Conservation (phyloP, 2,329 filamentous ascomycete genomes). For the Aspergillus bombycis region DNA sequence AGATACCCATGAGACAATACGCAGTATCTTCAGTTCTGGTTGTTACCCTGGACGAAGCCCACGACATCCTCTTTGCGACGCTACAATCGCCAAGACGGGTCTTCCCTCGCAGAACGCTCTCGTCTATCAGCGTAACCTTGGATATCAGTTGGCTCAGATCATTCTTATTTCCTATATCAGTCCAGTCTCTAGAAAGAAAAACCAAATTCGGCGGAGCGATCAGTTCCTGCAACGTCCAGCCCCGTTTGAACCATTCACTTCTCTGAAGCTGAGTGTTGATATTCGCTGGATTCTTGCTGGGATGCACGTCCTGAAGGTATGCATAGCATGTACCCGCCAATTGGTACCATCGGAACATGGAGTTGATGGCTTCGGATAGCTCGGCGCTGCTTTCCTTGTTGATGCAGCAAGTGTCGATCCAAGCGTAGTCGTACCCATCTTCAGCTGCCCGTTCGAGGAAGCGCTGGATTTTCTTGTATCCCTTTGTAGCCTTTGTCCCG, state of each 20-base stretch:
- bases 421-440: not conserved
- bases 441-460: not conserved
- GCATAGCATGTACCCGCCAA: constrained; percentile 21
- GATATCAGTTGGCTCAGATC: not conserved
- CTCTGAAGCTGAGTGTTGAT: not conserved
- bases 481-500: not conserved
- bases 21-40: constrained; percentile 6
- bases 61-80: constrained; percentile 6
- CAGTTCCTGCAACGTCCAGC: constrained; percentile 35
- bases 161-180: not conserved
- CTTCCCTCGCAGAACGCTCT: not conserved
- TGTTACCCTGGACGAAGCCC: constrained; percentile 2
- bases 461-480: not conserved
- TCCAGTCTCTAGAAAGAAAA: constrained; percentile 20
- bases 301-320: constrained; percentile 19
- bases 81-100: not conserved
- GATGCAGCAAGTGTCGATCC: constrained; percentile 1
- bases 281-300: not conserved
- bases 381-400: constrained; percentile 13
- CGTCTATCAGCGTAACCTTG: not conserved
- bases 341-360: constrained; percentile 27
- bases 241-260: constrained; percentile 28
- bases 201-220: constrained; percentile 25
- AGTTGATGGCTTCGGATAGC: constrained; percentile 21
- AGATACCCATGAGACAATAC: constrained; percentile 8